phyloP scores from a whole-genome alignment of 2,329 filamentous ascomycete species.

The Fusarium circinatum region DNA sequence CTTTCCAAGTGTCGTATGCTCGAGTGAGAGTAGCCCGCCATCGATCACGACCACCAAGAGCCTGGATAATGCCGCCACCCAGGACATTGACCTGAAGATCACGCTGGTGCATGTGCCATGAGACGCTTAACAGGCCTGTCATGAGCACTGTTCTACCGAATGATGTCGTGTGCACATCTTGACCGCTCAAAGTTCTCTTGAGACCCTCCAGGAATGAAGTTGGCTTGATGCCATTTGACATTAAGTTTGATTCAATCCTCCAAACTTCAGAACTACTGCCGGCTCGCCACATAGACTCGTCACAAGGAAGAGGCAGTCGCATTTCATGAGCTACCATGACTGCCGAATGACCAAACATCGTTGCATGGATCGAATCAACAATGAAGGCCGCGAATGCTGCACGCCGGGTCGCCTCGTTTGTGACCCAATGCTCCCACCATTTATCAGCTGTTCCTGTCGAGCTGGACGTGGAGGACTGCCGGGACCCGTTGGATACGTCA shows the following conservation, averaged over 20 bases:
- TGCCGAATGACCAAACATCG: conserved; percentile 97
- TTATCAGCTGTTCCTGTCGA: conserved; percentile 79
- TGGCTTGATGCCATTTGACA: conserved; percentile 83
- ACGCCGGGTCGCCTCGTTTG: conserved; percentile 87
- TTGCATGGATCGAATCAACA: conserved; percentile 94
- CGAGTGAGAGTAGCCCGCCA: conserved; percentile 87
- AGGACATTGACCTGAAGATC: conserved; percentile 92
- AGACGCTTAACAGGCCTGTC: conserved; percentile 91
- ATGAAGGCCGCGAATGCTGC: conserved; percentile 95
- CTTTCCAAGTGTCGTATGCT: conserved; percentile 94
- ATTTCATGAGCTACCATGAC: conserved; percentile 98
- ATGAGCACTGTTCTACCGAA: conserved; percentile 95
- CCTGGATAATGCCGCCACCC: conserved; percentile 75
- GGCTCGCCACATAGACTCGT: conserved; percentile 92
- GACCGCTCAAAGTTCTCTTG: conserved; percentile 87
- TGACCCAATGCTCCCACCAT: conserved; percentile 97
- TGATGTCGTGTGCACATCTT: conserved; percentile 87
- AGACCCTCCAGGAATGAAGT: conserved; percentile 90
- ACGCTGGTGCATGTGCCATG: conserved; percentile 97
- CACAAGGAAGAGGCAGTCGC: conserved; percentile 88
- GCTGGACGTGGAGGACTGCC: conserved; percentile 71
- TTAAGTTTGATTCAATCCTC: conserved; percentile 81
- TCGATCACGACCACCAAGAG: conserved; percentile 87
- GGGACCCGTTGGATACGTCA: conserved; percentile 66
- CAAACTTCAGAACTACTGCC: conserved; percentile 88